Evolutionary conservation across 441 rosid genomes (phyloP).

Genomic region (Erodium texanum): DNA sequence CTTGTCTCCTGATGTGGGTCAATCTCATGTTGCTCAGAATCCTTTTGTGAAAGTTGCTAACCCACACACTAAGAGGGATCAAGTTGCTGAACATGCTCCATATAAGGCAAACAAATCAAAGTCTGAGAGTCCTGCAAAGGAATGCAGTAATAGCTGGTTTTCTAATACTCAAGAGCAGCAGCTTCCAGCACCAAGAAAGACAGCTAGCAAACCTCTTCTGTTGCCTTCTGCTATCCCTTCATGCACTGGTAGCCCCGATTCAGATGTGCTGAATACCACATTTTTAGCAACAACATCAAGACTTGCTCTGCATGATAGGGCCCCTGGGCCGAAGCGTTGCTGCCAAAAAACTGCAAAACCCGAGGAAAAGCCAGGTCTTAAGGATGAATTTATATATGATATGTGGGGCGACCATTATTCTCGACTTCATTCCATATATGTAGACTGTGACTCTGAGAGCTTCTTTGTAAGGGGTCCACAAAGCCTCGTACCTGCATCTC

Average conservation of each 20-base stretch:
- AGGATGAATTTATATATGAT: slow-evolving; percentile 49
- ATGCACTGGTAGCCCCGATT: slow-evolving; percentile 24
- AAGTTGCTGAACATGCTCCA: slow-evolving; percentile 21
- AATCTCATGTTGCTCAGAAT: slow-evolving; percentile 22
- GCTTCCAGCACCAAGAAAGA: slow-evolving; percentile 20
- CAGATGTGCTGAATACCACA: slow-evolving; percentile 26
- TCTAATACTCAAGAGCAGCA: slow-evolving; percentile 23
- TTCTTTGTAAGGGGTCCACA: slow-evolving; percentile 83
- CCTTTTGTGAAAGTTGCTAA: slow-evolving; percentile 25
- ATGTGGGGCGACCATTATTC: slow-evolving; percentile 91
- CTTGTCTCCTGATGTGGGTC: slow-evolving; percentile 27
- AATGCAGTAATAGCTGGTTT: slow-evolving; percentile 12
- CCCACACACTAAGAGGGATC: slow-evolving; percentile 20
- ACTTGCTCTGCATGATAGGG: slow-evolving; percentile 61
- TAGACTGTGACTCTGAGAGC: slow-evolving; percentile 47
- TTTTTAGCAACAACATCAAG: slow-evolving; percentile 31
- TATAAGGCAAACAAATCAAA: slow-evolving; percentile 15
- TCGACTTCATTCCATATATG: slow-evolving; percentile 32
- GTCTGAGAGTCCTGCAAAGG: slow-evolving; percentile 21
- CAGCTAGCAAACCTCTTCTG: slow-evolving; percentile 27
- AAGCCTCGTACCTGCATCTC: slow-evolving; percentile 46
- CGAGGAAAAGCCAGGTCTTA: slow-evolving; percentile 26
- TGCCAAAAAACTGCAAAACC: slow-evolving; percentile 24
- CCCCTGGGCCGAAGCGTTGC: slow-evolving; percentile 53
- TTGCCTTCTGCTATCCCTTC: slow-evolving; percentile 49